Conservation (phyloP, 2,329 filamentous ascomycete species). For the Fusarium succisae region DNA sequence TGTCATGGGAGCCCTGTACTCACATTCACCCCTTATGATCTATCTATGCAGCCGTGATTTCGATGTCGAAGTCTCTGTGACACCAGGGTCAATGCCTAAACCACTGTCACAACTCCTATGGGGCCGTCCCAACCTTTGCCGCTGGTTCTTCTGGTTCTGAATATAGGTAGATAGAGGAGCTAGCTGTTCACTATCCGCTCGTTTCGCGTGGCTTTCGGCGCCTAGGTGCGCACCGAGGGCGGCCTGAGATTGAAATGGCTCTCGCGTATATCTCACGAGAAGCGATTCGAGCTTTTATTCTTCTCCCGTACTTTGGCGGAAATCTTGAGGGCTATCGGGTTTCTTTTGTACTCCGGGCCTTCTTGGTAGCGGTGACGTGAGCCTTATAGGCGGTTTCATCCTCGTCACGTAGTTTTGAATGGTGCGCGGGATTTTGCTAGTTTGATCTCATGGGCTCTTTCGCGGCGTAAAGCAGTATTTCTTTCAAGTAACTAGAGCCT, state of each 20-base stretch:
- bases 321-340: no score
- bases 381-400: no score
- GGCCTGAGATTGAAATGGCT: no score
- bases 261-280: no score
- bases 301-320: no score
- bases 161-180: not conserved
- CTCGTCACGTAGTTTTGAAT: no score
- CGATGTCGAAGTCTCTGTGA: not conserved
- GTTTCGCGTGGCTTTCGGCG: not conserved
- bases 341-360: no score
- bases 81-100: not conserved
- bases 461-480: not conserved
- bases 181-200: accelerated
- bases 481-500: not conserved
- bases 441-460: not conserved
- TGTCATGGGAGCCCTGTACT: not conserved
- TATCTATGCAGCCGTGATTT: not conserved
- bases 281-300: no score
- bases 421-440: not conserved
- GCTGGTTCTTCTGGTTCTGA: not conserved
- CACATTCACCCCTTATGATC: not conserved
- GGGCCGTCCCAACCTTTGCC: not conserved
- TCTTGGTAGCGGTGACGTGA: no score
- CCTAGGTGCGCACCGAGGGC: no score
- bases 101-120: not conserved